phyloP scores from a whole-genome alignment of 768 basidiomycete species.

The Tylopilus cervinicoccineus region DNA sequence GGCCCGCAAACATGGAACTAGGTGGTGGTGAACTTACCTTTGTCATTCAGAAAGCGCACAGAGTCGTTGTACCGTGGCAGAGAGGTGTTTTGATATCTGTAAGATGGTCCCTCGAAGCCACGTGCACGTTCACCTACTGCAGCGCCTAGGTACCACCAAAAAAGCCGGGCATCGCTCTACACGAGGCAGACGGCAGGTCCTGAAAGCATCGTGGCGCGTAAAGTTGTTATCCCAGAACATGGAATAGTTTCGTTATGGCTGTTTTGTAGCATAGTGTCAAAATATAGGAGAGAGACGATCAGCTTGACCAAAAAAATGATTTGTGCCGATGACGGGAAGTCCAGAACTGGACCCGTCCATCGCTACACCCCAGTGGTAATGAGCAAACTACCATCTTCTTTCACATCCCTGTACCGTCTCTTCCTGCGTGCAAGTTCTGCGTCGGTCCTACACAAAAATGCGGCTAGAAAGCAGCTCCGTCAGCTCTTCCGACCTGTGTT shows the following conservation, averaged over 20 bases:
- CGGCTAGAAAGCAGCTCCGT: conserved; percentile 42
- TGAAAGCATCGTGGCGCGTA: conserved; percentile 9
- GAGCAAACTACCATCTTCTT: conserved; percentile 29
- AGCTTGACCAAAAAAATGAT: too few relatives aligned
- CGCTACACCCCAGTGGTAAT: too few relatives aligned
- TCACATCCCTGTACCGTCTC: conserved; percentile 59
- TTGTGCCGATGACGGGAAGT: conserved; percentile 1
- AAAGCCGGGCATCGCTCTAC: conserved; percentile 7
- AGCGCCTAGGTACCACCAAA: conserved; percentile 26
- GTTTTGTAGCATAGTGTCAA: conserved; percentile 7
- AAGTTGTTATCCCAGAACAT: conserved; percentile 4
- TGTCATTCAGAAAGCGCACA: conserved; percentile 24
- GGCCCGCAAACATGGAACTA: conserved; percentile 1
- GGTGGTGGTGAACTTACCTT: conserved; percentile 15
- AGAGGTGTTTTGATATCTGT: conserved; percentile 24
- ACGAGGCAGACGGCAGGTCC: conserved; percentile 17
- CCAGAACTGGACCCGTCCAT: too few relatives aligned
- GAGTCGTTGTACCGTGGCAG: conserved; percentile 12
- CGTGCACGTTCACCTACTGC: conserved; percentile 8
- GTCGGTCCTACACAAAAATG: conserved; percentile 51
- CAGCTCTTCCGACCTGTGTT: conserved; percentile 54
- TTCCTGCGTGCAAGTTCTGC: conserved; percentile 54
- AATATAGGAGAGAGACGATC: too few relatives aligned
- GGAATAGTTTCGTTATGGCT: conserved; percentile 11
- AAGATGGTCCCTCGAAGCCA: background rate